Percentiles rank a stretch among this genome's conserved stretches.
phyloP scores from a whole-genome alignment of 2,329 filamentous ascomycete genomes.

The Oidium heveae region DNA sequence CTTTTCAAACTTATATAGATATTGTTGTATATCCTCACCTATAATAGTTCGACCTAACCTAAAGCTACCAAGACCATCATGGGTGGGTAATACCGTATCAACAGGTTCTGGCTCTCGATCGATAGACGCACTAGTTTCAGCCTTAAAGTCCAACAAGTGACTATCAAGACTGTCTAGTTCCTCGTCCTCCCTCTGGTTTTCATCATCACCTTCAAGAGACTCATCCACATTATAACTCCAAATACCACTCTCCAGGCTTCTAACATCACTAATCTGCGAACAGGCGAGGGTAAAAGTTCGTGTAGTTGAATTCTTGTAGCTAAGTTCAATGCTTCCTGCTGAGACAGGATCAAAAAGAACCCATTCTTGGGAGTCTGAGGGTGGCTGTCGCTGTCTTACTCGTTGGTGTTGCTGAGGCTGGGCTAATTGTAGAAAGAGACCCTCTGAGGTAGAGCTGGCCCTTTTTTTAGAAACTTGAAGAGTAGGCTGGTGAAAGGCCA shows the following conservation, averaged over 20 bases:
- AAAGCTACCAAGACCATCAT: conserved; percentile 83
- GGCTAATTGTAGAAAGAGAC: background rate
- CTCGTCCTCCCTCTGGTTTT: conserved; percentile 35
- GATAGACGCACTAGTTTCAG: conserved; percentile 18
- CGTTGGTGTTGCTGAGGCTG: no score
- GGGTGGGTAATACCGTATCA: conserved; percentile 52
- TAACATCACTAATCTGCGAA: conserved; percentile 57
- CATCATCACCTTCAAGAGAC: conserved; percentile 27
- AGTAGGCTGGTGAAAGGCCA: conserved; percentile 36
- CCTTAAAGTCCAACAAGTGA: conserved; percentile 64
- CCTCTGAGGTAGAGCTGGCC: background rate
- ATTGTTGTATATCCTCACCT: conserved; percentile 42
- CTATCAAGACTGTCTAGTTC: conserved; percentile 88
- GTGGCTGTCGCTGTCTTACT: background rate
- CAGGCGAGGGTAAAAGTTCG: conserved; percentile 41
- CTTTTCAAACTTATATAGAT: conserved; percentile 70
- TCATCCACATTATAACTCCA: conserved; percentile 37
- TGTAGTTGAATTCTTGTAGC: conserved; percentile 37
- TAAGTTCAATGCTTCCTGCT: conserved; percentile 39
- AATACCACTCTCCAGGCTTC: conserved; percentile 45
- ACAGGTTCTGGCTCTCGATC: conserved; percentile 4
- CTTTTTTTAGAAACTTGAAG: conserved; percentile 24
- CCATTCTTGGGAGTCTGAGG: conserved; percentile 48
- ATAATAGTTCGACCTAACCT: conserved; percentile 30
- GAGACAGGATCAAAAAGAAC: conserved; percentile 69